Percentiles rank a stretch among this genome's conserved stretches.
These are phyloP conservation scores for Pinus tabuliformis DNA, from an alignment of 75 land plant genomes.

Conservation along the genomic window DNA sequence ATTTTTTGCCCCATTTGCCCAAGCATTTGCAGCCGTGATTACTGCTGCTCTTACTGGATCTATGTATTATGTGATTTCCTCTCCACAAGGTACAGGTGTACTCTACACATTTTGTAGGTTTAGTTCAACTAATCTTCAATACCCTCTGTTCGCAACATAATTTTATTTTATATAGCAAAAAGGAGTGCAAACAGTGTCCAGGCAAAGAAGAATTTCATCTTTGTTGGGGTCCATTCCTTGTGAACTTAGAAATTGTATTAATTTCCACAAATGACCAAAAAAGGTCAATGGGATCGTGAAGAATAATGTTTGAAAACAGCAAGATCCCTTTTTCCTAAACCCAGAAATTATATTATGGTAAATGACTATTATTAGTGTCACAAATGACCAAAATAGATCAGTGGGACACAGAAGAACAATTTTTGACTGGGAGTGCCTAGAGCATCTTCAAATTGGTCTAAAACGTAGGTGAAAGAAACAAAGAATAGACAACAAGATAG, in stretches of 20 bases:
- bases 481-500: too few relatives aligned
- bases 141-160: neutral
- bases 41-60: slow-evolving; percentile 95
- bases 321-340: too few relatives aligned
- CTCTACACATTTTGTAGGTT: neutral
- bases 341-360: too few relatives aligned
- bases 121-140: neutral
- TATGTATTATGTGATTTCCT: slow-evolving; percentile 71
- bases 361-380: too few relatives aligned
- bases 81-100: slow-evolving; percentile 58
- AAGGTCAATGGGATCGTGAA: too few relatives aligned
- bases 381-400: too few relatives aligned
- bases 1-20: slow-evolving; percentile 90
- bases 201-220: neutral
- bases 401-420: too few relatives aligned
- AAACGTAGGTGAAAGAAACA: too few relatives aligned
- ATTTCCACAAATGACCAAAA: too few relatives aligned
- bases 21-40: slow-evolving; percentile 84
- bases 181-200: neutral
- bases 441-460: too few relatives aligned
- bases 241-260: neutral
- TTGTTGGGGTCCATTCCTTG: neutral
- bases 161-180: neutral
- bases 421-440: too few relatives aligned
- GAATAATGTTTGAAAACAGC: too few relatives aligned